These are phyloP conservation scores for Blastocrithidia nonstop DNA, from an alignment of 208 protist genomes.

Conservation along the genomic window DNA sequence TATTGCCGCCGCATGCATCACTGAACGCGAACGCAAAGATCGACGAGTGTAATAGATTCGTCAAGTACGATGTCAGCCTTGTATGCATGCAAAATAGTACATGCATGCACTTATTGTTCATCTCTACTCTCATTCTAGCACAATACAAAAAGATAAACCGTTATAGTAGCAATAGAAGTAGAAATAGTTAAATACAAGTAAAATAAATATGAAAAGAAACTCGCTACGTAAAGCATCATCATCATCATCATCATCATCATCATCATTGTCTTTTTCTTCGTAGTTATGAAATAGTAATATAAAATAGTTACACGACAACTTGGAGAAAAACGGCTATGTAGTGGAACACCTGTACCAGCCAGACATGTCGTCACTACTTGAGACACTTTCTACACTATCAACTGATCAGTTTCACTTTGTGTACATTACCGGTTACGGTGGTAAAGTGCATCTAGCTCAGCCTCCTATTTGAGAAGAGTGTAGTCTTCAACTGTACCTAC, in stretches of 20 bases:
- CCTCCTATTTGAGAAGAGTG: slow-evolving; percentile 41
- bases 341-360: slow-evolving; percentile 46
- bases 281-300: too few relatives aligned
- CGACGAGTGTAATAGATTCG: slow-evolving; percentile 67
- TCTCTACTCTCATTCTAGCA: too few relatives aligned
- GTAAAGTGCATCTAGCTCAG: slow-evolving; percentile 46
- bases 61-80: slow-evolving; percentile 36
- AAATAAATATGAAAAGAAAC: too few relatives aligned
- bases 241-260: too few relatives aligned
- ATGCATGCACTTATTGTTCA: slow-evolving; percentile 63
- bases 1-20: slow-evolving; percentile 12
- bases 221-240: too few relatives aligned
- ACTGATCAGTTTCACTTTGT: slow-evolving; percentile 52
- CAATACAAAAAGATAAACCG: too few relatives aligned
- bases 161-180: too few relatives aligned
- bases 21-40: slow-evolving; percentile 32
- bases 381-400: slow-evolving; percentile 36
- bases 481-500: slow-evolving; percentile 32
- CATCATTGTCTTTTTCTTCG: too few relatives aligned
- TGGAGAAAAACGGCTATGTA: slow-evolving; percentile 59
- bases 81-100: slow-evolving; percentile 39
- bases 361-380: slow-evolving; percentile 22
- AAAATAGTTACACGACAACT: slow-evolving; percentile 21
- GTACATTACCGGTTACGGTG: slow-evolving; percentile 78
- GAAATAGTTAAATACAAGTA: too few relatives aligned